Percentiles rank a stretch among this genome's conserved stretches.
Conservation (phyloP, 306 rosid species). For the Astragalus glycyphyllos region DNA sequence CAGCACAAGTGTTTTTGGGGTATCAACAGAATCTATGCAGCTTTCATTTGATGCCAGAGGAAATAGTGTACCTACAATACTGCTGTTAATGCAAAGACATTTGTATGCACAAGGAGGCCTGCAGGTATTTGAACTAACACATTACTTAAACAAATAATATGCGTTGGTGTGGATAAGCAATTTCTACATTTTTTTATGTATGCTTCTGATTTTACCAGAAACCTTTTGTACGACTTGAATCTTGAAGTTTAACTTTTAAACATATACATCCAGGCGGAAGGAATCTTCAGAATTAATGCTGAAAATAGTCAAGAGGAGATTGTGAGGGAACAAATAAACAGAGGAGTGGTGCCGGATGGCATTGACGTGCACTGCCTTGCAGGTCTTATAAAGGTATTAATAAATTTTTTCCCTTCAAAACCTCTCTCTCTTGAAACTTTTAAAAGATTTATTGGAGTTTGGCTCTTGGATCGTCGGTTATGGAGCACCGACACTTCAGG, state of each 20-base stretch:
- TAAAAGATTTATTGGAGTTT: slow-evolving; percentile 15
- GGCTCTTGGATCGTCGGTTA: slow-evolving; percentile 12
- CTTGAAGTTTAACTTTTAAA: slow-evolving; percentile 43
- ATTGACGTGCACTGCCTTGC: slow-evolving; percentile 93
- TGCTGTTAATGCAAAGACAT: slow-evolving; percentile 88
- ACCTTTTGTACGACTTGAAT: slow-evolving; percentile 38
- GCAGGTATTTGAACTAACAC: slow-evolving; percentile 61
- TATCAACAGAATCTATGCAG: slow-evolving; percentile 99
- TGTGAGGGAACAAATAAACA: slow-evolving; percentile 85
- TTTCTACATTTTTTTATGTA: background rate
- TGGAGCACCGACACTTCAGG: no score
- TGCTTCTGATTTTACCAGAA: slow-evolving; percentile 17
- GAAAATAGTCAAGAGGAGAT: slow-evolving; percentile 95
- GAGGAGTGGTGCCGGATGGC: slow-evolving; percentile 80
- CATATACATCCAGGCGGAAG: slow-evolving; percentile 80
- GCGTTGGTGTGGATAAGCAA: background rate
- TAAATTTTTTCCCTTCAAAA: slow-evolving; percentile 5
- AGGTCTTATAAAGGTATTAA: slow-evolving; percentile 88
- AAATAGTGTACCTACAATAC: slow-evolving; percentile 92
- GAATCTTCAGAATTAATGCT: slow-evolving; percentile 92
- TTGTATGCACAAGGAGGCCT: slow-evolving; percentile 87
- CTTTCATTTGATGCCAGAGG: slow-evolving; percentile 98
- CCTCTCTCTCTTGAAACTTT: background rate
- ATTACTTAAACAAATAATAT: slow-evolving; percentile 4
- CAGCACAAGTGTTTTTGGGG: slow-evolving; percentile 96